These are phyloP conservation scores for Pichia membranifaciens DNA, from an alignment of 805 yeast genomes.

Conservation along the genomic window DNA sequence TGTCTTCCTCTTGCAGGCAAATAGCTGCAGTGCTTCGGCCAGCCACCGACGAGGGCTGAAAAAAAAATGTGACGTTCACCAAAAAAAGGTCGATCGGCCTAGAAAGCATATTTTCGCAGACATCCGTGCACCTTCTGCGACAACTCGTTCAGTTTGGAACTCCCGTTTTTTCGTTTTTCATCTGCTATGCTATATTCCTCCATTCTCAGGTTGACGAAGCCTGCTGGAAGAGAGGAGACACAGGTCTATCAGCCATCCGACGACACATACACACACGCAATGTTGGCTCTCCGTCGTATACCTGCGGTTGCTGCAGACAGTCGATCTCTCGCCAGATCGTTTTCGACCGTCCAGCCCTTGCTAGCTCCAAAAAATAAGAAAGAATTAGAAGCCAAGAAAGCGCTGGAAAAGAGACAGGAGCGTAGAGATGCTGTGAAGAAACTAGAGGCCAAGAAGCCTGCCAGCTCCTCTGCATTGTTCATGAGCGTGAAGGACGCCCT, in stretches of 20 bases:
- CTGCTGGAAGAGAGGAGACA: too few species aligned
- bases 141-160: neutral
- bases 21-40: too few species aligned
- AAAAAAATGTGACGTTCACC: too few species aligned
- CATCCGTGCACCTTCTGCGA: constrained; percentile 1
- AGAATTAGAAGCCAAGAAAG: constrained; percentile 24
- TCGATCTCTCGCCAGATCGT: neutral
- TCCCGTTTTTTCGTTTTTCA: neutral
- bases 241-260: too few species aligned
- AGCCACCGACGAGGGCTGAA: too few species aligned
- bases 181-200: too few species aligned
- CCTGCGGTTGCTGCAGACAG: neutral
- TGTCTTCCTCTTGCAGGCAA: neutral
- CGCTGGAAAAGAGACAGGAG: constrained; percentile 21
- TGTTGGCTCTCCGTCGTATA: constrained; percentile 1
- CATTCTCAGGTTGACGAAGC: too few species aligned
- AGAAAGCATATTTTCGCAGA: too few species aligned
- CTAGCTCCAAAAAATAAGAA: constrained; percentile 26
- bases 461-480: constrained; percentile 51
- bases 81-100: too few species aligned
- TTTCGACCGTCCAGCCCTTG: constrained; percentile 1
- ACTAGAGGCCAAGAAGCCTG: constrained; percentile 37
- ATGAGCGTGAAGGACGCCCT: constrained; percentile 70
- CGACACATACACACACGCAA: too few species aligned
- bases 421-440: constrained; percentile 23